Percentiles rank a stretch among this genome's conserved stretches.
Conservation (phyloP, 306 rosid species). For the Coriaria nepalensis region DNA sequence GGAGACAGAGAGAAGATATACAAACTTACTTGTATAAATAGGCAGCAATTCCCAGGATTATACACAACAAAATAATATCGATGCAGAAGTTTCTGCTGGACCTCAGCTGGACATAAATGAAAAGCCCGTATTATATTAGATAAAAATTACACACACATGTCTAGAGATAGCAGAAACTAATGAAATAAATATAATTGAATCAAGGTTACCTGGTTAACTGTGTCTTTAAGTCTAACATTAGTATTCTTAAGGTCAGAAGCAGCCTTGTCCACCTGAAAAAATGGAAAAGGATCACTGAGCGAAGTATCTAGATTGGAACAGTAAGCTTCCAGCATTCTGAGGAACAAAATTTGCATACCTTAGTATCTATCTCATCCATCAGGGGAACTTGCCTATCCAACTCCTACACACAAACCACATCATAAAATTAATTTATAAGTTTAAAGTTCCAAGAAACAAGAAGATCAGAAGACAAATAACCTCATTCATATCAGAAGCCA, state of each 20-base stretch:
- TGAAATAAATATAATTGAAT: neutral
- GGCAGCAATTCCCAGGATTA: conserved; percentile 96
- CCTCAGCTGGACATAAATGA: conserved; percentile 53
- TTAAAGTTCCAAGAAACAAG: conserved; percentile 2
- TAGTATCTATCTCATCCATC: conserved; percentile 94
- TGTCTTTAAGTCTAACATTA: conserved; percentile 83
- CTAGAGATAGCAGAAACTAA: conserved; percentile 5
- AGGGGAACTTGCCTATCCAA: conserved; percentile 93
- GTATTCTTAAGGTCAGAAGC: conserved; percentile 91
- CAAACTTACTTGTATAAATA: conserved; percentile 85
- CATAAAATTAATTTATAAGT: conserved; percentile 2
- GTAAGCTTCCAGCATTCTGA: too few species aligned
- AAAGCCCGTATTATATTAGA: conserved; percentile 21
- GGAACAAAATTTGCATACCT: conserved; percentile 26
- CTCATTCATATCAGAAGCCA: conserved; percentile 98
- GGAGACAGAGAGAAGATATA: conserved; percentile 2
- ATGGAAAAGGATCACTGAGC: conserved; percentile 11
- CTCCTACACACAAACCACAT: conserved; percentile 43
- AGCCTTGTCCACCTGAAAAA: conserved; percentile 77
- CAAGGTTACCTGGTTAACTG: conserved; percentile 73
- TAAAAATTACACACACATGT: conserved; percentile 11
- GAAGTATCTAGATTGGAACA: neutral
- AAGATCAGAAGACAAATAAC: conserved; percentile 31
- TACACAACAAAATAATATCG: conserved; percentile 75
- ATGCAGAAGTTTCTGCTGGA: conserved; percentile 97